These are phyloP conservation scores for Chaetomiaceae sp. DNA, from an alignment of 2,329 filamentous ascomycete genomes.

Conservation along the genomic window DNA sequence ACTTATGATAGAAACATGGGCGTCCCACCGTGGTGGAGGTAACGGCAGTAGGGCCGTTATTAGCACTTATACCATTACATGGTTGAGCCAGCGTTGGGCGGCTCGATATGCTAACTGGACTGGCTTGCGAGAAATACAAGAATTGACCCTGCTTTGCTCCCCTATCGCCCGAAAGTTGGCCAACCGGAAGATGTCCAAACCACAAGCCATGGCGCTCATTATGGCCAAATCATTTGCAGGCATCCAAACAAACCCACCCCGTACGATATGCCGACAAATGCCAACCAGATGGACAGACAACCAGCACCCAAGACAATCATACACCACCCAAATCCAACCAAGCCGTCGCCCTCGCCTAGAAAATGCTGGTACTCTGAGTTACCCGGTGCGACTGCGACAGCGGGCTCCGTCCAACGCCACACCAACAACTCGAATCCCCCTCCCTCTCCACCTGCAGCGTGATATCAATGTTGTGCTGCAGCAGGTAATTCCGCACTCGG, in stretches of 20 bases:
- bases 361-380: conserved; percentile 27
- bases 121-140: too few relatives aligned
- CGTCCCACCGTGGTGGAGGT: too few relatives aligned
- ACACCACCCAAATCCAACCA: background rate
- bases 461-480: conserved; percentile 69
- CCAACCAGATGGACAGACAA: background rate
- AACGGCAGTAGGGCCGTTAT: too few relatives aligned
- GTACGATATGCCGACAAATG: background rate
- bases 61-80: too few relatives aligned
- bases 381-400: conserved; percentile 26
- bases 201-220: too few relatives aligned
- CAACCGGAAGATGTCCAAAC: too few relatives aligned
- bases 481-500: conserved; percentile 68
- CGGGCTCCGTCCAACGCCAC: conserved; percentile 41
- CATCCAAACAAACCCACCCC: background rate
- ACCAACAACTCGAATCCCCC: conserved; percentile 65
- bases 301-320: background rate
- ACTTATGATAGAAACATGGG: too few relatives aligned
- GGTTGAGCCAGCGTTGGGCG: too few relatives aligned
- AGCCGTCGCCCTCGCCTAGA: conserved; percentile 23
- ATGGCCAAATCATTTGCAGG: too few relatives aligned
- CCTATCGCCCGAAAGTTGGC: too few relatives aligned
- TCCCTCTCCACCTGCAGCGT: conserved; percentile 86
- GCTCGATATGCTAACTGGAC: too few relatives aligned
- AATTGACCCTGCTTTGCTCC: too few relatives aligned